Evolutionary conservation across 1,284 basidiomycete species (phyloP), one percentile per base, ranked within the genome.

Genomic region (Ganoderma lucidum): DNA sequence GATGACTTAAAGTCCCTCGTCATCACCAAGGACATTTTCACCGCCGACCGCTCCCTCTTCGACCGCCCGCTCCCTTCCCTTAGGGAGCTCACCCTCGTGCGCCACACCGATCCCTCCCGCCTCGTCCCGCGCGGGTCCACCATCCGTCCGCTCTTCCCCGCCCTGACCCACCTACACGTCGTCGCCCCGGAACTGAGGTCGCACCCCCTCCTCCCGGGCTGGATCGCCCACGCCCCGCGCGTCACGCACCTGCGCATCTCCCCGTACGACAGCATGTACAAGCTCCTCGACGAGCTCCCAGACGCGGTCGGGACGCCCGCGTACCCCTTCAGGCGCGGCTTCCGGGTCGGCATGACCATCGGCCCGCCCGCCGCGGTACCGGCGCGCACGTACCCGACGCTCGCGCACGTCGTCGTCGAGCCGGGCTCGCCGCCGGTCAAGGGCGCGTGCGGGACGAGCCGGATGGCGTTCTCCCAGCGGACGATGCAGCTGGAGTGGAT

Each of bases 111-210:
- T 42, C 55, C 28, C 10, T 14, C n/a, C 41, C 23, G 32, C 10
- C 42, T 62, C 28, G 3, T 42, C 28, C 23, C 56, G 17, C n/a
- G 23, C 51, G 2, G 3, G 2, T 41, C 48, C 3, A n/a, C 1
- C 23, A 8, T 17, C 30, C 6, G 41, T 9, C 60, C 59, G 8
- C 66, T 65, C 63, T 65, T 68, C 45, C 66, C 70, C 10, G 61
- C 61, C 9, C 48, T 65, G 37, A 65, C 66, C 12, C 66, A 55
- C 32, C 61, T 70, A 35, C 70, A 70, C 37, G 5, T 70, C 45
- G 64, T 65, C 15, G 55, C n/a, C n/a, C 55, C 56, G 0, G 17
- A 23, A n/a, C 23, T 23, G 23, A 23, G 12, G 17, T 6, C 35
- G 23, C 19, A 12, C 3, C 39, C 39, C 10, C 35, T 41, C 58